A percentile compares a stretch with the other conserved stretches of the same genome.
Evolutionary conservation across 345 rosid species (phyloP).

Genomic region (Salix caprea): DNA sequence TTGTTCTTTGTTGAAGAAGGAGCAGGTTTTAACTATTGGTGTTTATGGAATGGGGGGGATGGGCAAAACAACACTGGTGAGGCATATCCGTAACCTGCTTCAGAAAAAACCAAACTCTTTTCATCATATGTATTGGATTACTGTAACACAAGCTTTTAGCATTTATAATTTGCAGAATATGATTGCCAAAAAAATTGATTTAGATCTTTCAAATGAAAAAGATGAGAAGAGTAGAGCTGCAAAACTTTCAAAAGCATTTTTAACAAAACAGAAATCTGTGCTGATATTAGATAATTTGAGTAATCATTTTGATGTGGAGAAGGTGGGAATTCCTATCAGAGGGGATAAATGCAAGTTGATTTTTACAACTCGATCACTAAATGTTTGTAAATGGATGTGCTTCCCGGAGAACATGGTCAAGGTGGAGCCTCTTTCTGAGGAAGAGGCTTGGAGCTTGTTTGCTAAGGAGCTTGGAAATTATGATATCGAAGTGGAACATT

Average conservation of each 20-base stretch:
- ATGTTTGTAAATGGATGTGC: background rate
- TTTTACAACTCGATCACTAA: constrained; percentile 6
- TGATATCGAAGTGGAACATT: background rate
- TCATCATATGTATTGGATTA: constrained; percentile 12
- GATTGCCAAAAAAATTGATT: constrained; percentile 1
- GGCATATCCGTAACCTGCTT: constrained; percentile 9
- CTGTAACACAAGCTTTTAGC: constrained; percentile 6
- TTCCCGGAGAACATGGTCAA: background rate
- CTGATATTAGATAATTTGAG: constrained; percentile 2
- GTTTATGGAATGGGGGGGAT: background rate
- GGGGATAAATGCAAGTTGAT: constrained; percentile 1
- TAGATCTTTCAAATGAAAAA: background rate
- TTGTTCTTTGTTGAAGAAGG: background rate
- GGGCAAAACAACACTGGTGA: background rate
- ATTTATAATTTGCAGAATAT: constrained; percentile 10
- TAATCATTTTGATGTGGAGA: background rate
- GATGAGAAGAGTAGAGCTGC: constrained; percentile 1
- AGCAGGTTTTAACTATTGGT: constrained; percentile 6
- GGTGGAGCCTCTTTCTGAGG: background rate
- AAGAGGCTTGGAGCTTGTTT: constrained; percentile 8
- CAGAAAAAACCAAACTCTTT: background rate
- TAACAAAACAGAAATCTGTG: background rate
- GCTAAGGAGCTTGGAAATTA: background rate
- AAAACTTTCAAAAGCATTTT: background rate
- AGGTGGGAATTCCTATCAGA: background rate